Evolutionary conservation across 176 grass and related monocot genomes (phyloP).

Genomic region (Ampelocalamus luodianensis): DNA sequence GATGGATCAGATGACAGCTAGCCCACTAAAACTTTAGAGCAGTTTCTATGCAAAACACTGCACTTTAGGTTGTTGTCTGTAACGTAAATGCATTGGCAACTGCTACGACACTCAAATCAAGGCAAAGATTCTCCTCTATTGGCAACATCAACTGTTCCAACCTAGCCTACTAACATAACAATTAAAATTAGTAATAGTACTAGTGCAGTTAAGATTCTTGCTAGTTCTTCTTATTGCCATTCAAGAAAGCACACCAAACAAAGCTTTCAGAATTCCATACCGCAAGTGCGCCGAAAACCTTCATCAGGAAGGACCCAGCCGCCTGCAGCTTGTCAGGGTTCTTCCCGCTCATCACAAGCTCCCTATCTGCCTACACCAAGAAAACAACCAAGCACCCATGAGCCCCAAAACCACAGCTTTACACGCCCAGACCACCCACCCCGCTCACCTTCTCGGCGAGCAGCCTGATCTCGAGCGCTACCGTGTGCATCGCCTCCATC

Average conservation of each 20-base stretch:
- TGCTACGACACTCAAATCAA: not conserved
- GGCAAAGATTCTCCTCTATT: conserved; percentile 12
- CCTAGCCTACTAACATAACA: not conserved
- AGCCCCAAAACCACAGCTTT: conserved; percentile 11
- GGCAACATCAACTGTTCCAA: not conserved
- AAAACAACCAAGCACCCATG: conserved; percentile 34
- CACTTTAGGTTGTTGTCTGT: not conserved
- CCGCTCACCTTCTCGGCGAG: conserved; percentile 81
- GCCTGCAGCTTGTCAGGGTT: conserved; percentile 90
- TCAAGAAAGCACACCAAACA: not conserved
- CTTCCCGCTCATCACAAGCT: conserved; percentile 72
- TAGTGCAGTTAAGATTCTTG: not conserved
- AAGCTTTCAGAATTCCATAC: conserved; percentile 54
- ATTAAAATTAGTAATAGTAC: not conserved
- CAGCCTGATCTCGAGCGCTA: conserved; percentile 91
- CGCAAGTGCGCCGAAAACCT: conserved; percentile 78
- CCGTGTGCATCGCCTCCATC: conserved; percentile 77
- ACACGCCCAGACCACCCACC: conserved; percentile 19
- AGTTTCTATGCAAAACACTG: conserved; percentile 15
- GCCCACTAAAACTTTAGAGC: not conserved
- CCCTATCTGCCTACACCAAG: conserved; percentile 76
- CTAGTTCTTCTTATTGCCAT: not conserved
- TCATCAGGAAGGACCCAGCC: conserved; percentile 91
- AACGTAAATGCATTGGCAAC: conserved; percentile 6
- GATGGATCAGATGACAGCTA: conserved; percentile 6